Evolutionary conservation across 805 yeast species (phyloP).

Genomic region (Nakazawaea laoshanensis): DNA sequence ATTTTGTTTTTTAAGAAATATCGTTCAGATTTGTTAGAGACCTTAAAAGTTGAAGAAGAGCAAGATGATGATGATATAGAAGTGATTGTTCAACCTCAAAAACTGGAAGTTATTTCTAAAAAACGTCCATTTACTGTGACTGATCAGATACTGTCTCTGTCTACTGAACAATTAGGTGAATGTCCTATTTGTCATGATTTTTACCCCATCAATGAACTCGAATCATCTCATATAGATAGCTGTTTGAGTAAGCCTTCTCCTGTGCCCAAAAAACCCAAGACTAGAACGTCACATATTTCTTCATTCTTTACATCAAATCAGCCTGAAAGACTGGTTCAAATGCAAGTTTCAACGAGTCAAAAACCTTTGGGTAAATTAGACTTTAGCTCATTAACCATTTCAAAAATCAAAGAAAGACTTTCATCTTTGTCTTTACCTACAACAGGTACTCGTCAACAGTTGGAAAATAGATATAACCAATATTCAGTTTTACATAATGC

Average conservation of each 20-base stretch:
- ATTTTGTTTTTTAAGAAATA: slow-evolving; percentile 40
- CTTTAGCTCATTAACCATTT: slow-evolving; percentile 46
- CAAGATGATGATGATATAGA: slow-evolving; percentile 12
- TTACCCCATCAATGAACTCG: slow-evolving; percentile 48
- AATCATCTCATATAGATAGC: slow-evolving; percentile 51
- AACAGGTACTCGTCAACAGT: slow-evolving; percentile 50
- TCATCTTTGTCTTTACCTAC: slow-evolving; percentile 45
- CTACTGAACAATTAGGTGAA: slow-evolving; percentile 13
- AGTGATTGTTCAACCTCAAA: slow-evolving; percentile 3
- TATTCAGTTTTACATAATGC: slow-evolving; percentile 75
- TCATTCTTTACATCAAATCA: no score
- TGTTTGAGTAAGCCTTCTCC: slow-evolving; percentile 50
- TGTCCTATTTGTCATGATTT: slow-evolving; percentile 62
- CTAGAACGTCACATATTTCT: no score
- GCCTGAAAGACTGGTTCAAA: no score
- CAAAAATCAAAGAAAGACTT: slow-evolving; percentile 56
- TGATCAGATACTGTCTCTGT: slow-evolving; percentile 4
- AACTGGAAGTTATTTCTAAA: no score
- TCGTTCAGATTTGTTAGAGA: slow-evolving; percentile 30
- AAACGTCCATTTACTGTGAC: slow-evolving; percentile 2
- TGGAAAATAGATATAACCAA: slow-evolving; percentile 69
- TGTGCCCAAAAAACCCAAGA: no score
- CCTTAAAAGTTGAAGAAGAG: slow-evolving; percentile 13
- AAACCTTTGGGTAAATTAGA: slow-evolving; percentile 56
- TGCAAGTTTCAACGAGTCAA: slow-evolving; percentile 10